These are phyloP conservation scores for Trypanosoma boissoni DNA, from an alignment of 208 protist genomes.

Conservation along the genomic window DNA sequence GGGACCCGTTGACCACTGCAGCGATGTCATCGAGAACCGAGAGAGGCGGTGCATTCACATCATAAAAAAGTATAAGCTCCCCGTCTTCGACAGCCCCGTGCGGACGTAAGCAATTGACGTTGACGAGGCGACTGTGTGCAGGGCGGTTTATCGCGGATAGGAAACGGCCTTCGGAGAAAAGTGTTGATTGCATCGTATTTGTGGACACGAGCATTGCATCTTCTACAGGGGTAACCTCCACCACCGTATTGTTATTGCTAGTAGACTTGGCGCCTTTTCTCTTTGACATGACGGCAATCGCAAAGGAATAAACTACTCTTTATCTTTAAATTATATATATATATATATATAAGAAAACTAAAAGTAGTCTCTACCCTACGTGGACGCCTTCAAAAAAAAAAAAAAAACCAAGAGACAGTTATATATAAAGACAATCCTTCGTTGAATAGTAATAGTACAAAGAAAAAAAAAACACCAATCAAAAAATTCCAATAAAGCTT, in stretches of 20 bases:
- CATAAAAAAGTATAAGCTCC: neutral
- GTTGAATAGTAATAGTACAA: no score
- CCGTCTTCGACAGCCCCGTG: constrained; percentile 11
- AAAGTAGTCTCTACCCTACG: no score
- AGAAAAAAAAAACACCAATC: no score
- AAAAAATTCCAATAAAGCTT: no score
- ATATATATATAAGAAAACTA: no score
- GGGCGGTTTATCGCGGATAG: constrained; percentile 3
- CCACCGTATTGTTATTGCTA: no score
- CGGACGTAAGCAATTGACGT: constrained; percentile 18
- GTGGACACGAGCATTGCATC: neutral
- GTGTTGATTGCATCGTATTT: neutral
- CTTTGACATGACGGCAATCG: constrained; percentile 20
- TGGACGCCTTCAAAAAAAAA: no score
- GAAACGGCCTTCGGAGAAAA: neutral
- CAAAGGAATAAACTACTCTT: no score
- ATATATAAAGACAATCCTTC: no score
- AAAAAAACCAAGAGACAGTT: no score
- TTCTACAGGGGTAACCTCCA: no score
- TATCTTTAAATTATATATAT: no score
- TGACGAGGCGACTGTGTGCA: constrained; percentile 21
- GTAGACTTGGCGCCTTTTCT: constrained; percentile 8
- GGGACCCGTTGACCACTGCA: constrained; percentile 16
- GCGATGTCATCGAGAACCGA: constrained; percentile 18
- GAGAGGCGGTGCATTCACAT: neutral